Base-by-base conservation (phyloP, 192 early-diverging fungal genomes). In the Coemansia sp. region DNA sequence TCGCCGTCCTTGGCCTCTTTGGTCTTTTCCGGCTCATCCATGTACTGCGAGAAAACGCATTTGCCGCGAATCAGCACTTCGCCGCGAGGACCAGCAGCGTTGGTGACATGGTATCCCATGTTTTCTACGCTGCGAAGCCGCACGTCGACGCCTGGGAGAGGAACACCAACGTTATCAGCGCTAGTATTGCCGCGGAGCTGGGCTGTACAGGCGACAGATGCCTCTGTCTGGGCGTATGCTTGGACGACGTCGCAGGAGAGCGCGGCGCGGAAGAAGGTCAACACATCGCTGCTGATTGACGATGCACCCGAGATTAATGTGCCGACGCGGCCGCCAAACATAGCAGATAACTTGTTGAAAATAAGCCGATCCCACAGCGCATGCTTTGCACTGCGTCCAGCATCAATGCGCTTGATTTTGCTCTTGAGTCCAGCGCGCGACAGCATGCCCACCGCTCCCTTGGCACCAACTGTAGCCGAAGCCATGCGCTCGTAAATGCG, bases 201-300 rank as follows among this genome's bases (percentile, higher is more conserved):
- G 10, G 80, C 37, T 4, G 82, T 74, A 5, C 82, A 83, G 5
- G 82, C 81, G 11, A 72, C 69, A 4, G 38, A 14, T 19, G 61
- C 87, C 57, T 96, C 93, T 10, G 93, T 94, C 70, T 90, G 88
- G 17, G 91, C 90, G 70, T 96, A 95, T 5, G 92, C 91, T 72
- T 97, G 91, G 27, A 87, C 63, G 1, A 97, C 80, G 23, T 59
- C 19, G 65, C 74, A 76, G 0, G 75, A 73, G 6, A 89, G 73
- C 21, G 71, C 79, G 49, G 85, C 78, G 0, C 89, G 74, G 62
- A 95, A 82, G 63, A 96, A 97, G 37, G 88, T 83, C 38, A 89
- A 72, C 5, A 96, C 90, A 47, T 95, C 89, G 43, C 82, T 66
- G 11, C 66, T 73, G 17, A 92, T 85, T 32, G 88, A 87, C 2